Conservation (phyloP, 495 filamentous ascomycete genomes). For the Aspergillus incahuasiensis region DNA sequence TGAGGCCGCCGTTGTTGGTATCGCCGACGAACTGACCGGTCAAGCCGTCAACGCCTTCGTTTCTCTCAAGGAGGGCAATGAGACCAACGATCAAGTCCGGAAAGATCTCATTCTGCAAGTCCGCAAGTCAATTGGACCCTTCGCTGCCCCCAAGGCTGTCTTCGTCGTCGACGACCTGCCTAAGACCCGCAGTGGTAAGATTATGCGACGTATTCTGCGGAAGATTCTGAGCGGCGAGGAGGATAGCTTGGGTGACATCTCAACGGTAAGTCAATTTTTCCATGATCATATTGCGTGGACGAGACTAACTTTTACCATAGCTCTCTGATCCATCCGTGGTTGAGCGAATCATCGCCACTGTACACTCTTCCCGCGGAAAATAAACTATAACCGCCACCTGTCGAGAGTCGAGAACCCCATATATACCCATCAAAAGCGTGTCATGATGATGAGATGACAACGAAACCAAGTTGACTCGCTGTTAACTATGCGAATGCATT, state of each 20-base stretch:
- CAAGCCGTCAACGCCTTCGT: conserved; percentile 98
- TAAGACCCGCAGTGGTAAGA: conserved; percentile 96
- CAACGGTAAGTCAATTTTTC: conserved; percentile 62
- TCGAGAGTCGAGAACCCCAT: conserved; percentile 8
- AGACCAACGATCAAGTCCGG: conserved; percentile 71
- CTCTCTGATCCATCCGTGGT: conserved; percentile 88
- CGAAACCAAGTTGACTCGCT: not conserved
- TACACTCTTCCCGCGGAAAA: conserved; percentile 60
- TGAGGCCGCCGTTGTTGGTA: conserved; percentile 93
- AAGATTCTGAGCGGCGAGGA: conserved; percentile 97
- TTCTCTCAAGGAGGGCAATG: conserved; percentile 80
- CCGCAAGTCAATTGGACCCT: conserved; percentile 93
- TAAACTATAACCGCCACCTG: conserved; percentile 29
- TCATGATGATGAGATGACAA: not conserved
- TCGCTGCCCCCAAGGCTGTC: conserved; percentile 91
- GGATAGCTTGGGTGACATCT: conserved; percentile 89
- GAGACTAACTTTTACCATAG: conserved; percentile 45
- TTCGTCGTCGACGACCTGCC: conserved; percentile 88
- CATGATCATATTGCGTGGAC: not conserved
- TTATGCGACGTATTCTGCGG: conserved; percentile 94
- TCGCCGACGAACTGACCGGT: conserved; percentile 87
- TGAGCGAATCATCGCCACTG: conserved; percentile 77
- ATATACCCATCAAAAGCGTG: conserved; percentile 8
- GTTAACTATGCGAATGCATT: not conserved
- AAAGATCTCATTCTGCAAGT: conserved; percentile 95